Base-by-base conservation (phyloP, 2,329 filamentous ascomycete genomes). In the Fusarium sp. region DNA sequence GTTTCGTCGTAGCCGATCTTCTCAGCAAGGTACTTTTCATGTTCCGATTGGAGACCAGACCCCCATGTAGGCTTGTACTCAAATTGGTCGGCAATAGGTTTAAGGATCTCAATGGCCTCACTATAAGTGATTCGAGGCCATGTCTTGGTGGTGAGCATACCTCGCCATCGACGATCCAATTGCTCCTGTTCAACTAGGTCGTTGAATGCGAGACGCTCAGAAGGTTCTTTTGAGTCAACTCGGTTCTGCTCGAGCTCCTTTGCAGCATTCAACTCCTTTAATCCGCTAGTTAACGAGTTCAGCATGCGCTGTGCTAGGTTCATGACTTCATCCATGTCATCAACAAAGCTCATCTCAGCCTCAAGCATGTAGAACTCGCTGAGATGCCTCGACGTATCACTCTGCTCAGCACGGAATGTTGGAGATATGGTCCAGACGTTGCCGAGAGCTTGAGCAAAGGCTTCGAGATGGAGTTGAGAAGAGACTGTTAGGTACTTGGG, bases 331-430 rank as follows among this genome's bases (percentile, higher is more conserved):
- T 86, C 82, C 69, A 97, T 84, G 68, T 89, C 83, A 46, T 92
- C 85, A 41, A 91, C 87, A 77, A 97, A 97, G 74, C 89, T 91
- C 77, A 94, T 84, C 79, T 99, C 96, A 18, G 91, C 94, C 80
- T 99, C 96, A 4, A 99, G 87, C 96, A 99, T 98, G 81, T 98
- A 98, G 76, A 99, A 98, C 77, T 99, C 96, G 82, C 93, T 97
- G 65, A 99, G 84, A 80, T 99, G 96, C 28, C 96, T 90, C 8
- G 94, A 91, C 0, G 96, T 98, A 76, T 98, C 94, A 80, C 94
- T 98, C 77, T 90, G 91, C 79, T 98, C 96, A 6, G 96, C 96
- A 37, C 96, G 89, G 77, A 99, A 99, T 0, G 94, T 97, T 5
- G 96, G 96, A 7, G 94, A 96, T 13, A 99, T 82, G 2, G 94